Base-by-base conservation (phyloP, 345 rosid genomes). In the Hibiscus syriacus region DNA sequence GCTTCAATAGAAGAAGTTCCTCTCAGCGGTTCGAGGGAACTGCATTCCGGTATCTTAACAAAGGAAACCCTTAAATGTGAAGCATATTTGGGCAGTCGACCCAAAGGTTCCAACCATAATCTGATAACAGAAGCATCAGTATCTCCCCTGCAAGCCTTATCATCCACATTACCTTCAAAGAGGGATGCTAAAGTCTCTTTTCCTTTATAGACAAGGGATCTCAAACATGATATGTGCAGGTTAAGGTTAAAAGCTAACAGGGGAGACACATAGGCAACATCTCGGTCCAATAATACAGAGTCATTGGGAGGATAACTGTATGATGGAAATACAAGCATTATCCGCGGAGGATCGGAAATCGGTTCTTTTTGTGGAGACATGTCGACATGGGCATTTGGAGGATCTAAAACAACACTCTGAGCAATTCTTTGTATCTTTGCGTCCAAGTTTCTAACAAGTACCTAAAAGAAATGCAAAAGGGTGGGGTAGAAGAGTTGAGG, bases 31-130 rank as follows among this genome's bases (percentile, higher is more conserved):
- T 77, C 87, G 55, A 94, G 83, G 38, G 79, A 78, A 71, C 97
- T 92, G 77, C 97, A 94, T 70, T 94, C 96, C 2, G 97, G 99
- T 30, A 91, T 81, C 84, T 89, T 94, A 72, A 91, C 80, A 70
- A 91, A 91, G 29, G 97, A 89, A 84, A 80, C 83, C 76, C 96
- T 81, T 77, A 91, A 73, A 72, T 91, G 96, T 4, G 96, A 87
- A n/a, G 99, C 99, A 78, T 84, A 89, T 19, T 76, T 84, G 19
- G 95, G 95, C 34, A 73, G 72, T 45, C 64, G 69, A 19, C 64
- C 67, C 57, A 81, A 60, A 63, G 92, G 86, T 77, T 87, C 80
- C 76, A 94, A 72, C 56, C 71, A 82, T 73, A 94, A 70, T 66
- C 72, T 80, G 69, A 94, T 76, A 32, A 58, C 64, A 1, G 79